These are phyloP conservation scores for Dactylellina leptospora DNA, from an alignment of 2,329 filamentous ascomycete genomes.

Conservation along the genomic window DNA sequence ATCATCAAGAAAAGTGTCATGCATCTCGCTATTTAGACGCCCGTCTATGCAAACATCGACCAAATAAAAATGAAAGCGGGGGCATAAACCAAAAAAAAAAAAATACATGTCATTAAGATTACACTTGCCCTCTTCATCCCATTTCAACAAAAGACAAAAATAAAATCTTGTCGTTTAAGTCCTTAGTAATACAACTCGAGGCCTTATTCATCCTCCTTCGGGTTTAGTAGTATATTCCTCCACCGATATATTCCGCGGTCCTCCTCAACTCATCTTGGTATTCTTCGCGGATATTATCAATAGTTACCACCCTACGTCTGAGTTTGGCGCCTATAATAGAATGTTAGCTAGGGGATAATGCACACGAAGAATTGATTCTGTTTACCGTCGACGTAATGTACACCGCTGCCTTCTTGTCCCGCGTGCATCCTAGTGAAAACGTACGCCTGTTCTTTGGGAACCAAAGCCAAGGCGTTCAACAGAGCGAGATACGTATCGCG, in stretches of 20 bases:
- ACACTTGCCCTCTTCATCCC: background rate
- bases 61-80: slow-evolving; percentile 7
- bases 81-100: slow-evolving; percentile 10
- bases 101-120: background rate
- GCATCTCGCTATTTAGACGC: slow-evolving; percentile 52
- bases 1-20: slow-evolving; percentile 10
- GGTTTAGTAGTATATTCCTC: slow-evolving; percentile 67
- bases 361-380: background rate
- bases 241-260: slow-evolving; percentile 65
- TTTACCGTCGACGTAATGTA: slow-evolving; percentile 53
- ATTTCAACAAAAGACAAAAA: background rate
- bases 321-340: slow-evolving; percentile 57
- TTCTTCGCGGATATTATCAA: slow-evolving; percentile 85
- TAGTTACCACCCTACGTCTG: slow-evolving; percentile 80
- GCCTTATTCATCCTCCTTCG: background rate
- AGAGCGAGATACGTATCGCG: slow-evolving; percentile 84
- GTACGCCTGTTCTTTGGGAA: slow-evolving; percentile 83
- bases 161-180: slow-evolving; percentile 15
- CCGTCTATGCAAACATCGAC: slow-evolving; percentile 41
- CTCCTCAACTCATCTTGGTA: slow-evolving; percentile 91
- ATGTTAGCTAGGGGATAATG: no score
- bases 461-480: slow-evolving; percentile 90
- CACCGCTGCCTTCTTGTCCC: slow-evolving; percentile 60
- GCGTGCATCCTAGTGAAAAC: slow-evolving; percentile 68
- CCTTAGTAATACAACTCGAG: background rate